A percentile compares a stretch with the other conserved stretches of the same genome.
Evolutionary conservation across 176 grass and related monocot genomes (phyloP).

Genomic region (Tillandsia leiboldiana): DNA sequence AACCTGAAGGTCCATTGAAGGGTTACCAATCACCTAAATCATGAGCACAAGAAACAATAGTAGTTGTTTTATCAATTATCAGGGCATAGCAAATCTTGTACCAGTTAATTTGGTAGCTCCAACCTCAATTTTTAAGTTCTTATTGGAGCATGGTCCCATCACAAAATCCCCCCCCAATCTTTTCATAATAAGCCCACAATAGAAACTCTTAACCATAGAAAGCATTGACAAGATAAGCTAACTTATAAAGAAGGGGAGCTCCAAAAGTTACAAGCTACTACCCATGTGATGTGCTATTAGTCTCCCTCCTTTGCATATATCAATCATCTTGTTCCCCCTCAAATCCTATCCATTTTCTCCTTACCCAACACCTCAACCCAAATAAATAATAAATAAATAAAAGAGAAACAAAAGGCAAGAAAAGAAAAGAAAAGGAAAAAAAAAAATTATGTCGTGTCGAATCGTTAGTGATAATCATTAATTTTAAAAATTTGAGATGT

Average conservation of each 20-base stretch:
- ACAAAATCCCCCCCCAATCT: slow-evolving; percentile 10
- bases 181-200: slow-evolving; percentile 4
- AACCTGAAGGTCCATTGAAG: not conserved
- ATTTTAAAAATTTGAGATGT: no score
- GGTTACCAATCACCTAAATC: not conserved
- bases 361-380: slow-evolving; percentile 8
- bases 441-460: no score
- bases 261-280: slow-evolving; percentile 23
- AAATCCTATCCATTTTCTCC: slow-evolving; percentile 19
- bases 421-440: no score
- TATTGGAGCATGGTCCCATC: slow-evolving; percentile 14
- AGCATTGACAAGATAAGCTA: slow-evolving; percentile 1
- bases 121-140: slow-evolving; percentile 1
- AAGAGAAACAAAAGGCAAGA: not conserved
- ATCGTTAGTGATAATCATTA: no score
- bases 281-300: slow-evolving; percentile 14
- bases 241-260: not conserved
- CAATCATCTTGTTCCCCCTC: not conserved
- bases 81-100: slow-evolving; percentile 2
- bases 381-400: slow-evolving; percentile 9
- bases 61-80: not conserved
- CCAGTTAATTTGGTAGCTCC: slow-evolving; percentile 14
- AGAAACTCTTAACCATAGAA: slow-evolving; percentile 19
- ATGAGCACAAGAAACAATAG: not conserved
- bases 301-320: not conserved